Evolutionary conservation across 192 early-diverging fungal genomes (phyloP).

Genomic region (Gaertneriomyces sp.): DNA sequence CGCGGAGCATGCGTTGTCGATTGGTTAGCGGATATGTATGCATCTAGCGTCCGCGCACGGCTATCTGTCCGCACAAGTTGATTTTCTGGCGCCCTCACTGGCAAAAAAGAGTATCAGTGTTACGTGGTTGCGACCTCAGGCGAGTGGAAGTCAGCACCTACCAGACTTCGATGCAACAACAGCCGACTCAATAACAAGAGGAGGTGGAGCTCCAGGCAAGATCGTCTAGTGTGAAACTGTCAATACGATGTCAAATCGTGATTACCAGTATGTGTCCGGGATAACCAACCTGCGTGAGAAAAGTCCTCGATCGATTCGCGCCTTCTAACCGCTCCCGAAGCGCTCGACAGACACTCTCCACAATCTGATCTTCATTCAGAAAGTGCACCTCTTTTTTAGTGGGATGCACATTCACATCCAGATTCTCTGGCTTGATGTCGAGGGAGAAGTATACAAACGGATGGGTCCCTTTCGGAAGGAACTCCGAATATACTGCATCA

Average conservation of each 20-base stretch:
- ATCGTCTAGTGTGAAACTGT: conserved; percentile 13
- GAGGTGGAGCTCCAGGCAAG: not conserved
- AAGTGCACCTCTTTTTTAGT: conserved; percentile 89
- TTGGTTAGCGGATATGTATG: conserved; percentile 43
- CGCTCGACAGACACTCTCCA: conserved; percentile 62
- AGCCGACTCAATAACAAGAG: not conserved
- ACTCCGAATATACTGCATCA: conserved; percentile 73
- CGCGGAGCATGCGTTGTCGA: not conserved
- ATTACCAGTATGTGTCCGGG: not conserved
- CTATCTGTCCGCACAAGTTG: conserved; percentile 86
- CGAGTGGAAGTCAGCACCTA: not conserved
- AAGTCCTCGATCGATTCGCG: conserved; percentile 71
- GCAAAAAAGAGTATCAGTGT: not conserved
- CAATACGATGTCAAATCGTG: conserved; percentile 4
- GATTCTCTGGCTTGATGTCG: conserved; percentile 79
- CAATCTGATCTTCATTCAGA: conserved; percentile 82
- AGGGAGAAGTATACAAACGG: conserved; percentile 90
- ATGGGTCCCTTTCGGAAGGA: conserved; percentile 81
- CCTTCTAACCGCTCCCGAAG: conserved; percentile 67
- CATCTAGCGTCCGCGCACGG: conserved; percentile 71
- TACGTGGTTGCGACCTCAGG: not conserved
- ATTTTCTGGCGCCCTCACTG: conserved; percentile 54
- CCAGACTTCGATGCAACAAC: not conserved
- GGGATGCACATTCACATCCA: conserved; percentile 98
- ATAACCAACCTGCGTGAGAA: conserved; percentile 58